Base-by-base conservation (phyloP, 805 yeast species). In the Hanseniaspora guilliermondii region DNA sequence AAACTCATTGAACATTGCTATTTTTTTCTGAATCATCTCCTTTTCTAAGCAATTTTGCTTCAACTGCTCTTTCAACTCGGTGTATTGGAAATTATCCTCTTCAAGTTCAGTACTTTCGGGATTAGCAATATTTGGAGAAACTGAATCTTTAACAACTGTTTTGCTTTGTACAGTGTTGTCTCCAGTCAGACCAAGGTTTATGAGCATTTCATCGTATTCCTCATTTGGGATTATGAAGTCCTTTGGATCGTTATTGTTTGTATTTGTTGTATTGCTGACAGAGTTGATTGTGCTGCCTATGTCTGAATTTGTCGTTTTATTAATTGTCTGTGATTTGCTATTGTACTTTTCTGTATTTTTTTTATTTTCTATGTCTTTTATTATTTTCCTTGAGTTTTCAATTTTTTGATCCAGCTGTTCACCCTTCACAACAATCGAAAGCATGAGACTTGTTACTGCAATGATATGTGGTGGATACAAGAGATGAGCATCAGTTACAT, bases 391-490 rank as follows among this genome's bases (percentile, higher is more conserved):
- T 49, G 16, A 41, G 58, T 57, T 38, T 60, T 60, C 58, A 3
- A 52, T n/a, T 27, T 36, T 44, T 3, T 52, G 40, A 25, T 52
- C 38, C 19, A 37, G 16, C 30, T 52, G 46, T 4, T 62, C 61
- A 53, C 69, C 70, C 58, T 76, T 76, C 46, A 85, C 65, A 24
- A 84, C 80, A 1, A 87, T 70, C 0, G 95, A 82, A 53, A 89
- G 73, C 67, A 87, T 88, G n/a, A 89, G 70, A 11, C 96, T 78
- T 0, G 93, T 79, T 39, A 84, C 68, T 3, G 97, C 95, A 8
- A 89, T 76, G 11, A 88, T 78, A 68, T 89, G 96, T 0, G 98
- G 98, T 0, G 97, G 91, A 58, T 79, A 82, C 16, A 89, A 65
- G 47, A 93, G 67, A 56, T 87, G 91, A 17, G 86, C 70, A 65